Evolutionary conservation across 2,329 filamentous ascomycete species (phyloP).

Genomic region (Ophiocordyceps polyrhachis-furcata): DNA sequence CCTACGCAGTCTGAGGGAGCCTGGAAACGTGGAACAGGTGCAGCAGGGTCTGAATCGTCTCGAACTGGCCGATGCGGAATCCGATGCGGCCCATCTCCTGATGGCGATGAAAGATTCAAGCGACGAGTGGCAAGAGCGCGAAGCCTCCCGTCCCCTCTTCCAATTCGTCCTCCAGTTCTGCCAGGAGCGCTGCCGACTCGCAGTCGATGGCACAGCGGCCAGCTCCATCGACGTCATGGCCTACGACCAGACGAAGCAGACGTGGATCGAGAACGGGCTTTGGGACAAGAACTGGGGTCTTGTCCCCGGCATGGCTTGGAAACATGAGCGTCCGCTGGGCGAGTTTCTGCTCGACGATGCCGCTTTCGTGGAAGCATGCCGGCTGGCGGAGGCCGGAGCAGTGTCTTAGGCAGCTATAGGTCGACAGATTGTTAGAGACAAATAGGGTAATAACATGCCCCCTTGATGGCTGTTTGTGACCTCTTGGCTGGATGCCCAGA

Average conservation of each 20-base stretch:
- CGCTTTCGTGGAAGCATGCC: neutral
- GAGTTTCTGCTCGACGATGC: neutral
- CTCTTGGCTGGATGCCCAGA: too few relatives aligned
- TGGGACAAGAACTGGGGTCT: conserved; percentile 2
- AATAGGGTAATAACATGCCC: too few relatives aligned
- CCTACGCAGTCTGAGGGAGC: too few relatives aligned
- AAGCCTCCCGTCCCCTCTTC: conserved; percentile 4
- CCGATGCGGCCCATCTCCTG: too few relatives aligned
- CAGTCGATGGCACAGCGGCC: neutral
- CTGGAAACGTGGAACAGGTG: neutral
- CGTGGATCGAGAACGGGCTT: neutral
- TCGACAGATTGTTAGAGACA: too few relatives aligned
- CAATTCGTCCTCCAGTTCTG: conserved; percentile 5
- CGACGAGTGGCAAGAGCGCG: neutral
- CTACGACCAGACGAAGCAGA: conserved; percentile 1
- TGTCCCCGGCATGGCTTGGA: conserved; percentile 2
- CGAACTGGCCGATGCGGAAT: neutral
- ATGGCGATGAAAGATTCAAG: too few relatives aligned
- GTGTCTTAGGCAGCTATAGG: too few relatives aligned
- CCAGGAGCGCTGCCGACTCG: conserved; percentile 4
- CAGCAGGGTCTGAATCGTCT: neutral
- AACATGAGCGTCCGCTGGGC: conserved; percentile 11
- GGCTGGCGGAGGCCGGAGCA: too few relatives aligned
- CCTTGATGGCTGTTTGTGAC: too few relatives aligned
- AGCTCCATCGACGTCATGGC: neutral